Evolutionary conservation across 192 early-diverging fungal genomes (phyloP).

Genomic region (Pilobolus umbonatus): DNA sequence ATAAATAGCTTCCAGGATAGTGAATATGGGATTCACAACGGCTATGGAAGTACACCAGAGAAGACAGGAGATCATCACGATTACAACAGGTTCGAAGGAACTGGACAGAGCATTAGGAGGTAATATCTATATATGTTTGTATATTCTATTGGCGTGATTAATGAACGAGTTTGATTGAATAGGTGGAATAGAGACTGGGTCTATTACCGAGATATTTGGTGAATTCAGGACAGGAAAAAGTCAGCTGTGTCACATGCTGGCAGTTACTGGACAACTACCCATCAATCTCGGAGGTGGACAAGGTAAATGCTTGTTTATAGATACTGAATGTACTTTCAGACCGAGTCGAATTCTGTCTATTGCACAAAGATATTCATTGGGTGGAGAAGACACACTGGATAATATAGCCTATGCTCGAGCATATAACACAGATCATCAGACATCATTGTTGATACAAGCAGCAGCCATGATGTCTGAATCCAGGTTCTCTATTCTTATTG

Average conservation of each 20-base stretch:
- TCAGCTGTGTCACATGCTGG: constrained; percentile 92
- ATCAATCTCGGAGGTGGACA: constrained; percentile 85
- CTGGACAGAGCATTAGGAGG: constrained; percentile 91
- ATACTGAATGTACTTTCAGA: constrained; percentile 96
- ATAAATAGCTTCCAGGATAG: constrained; percentile 72
- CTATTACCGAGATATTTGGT: constrained; percentile 97
- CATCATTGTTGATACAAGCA: constrained; percentile 75
- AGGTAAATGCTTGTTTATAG: constrained; percentile 94
- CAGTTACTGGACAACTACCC: constrained; percentile 94
- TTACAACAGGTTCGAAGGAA: constrained; percentile 88
- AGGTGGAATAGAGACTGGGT: constrained; percentile 93
- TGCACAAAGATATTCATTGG: constrained; percentile 75
- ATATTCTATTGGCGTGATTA: too few species aligned
- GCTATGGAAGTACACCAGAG: constrained; percentile 87
- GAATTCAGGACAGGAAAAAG: constrained; percentile 98
- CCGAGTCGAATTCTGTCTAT: constrained; percentile 83
- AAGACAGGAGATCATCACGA: constrained; percentile 72
- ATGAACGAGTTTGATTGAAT: neutral
- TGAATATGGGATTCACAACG: constrained; percentile 94
- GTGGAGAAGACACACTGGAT: constrained; percentile 83
- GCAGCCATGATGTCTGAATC: constrained; percentile 88
- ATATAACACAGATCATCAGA: constrained; percentile 96
- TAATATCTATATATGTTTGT: neutral
- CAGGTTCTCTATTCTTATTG: constrained; percentile 82
- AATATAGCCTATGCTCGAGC: constrained; percentile 94